Base-by-base conservation (phyloP, 1,139 yeast genomes). In the Pneumocystis canis region DNA sequence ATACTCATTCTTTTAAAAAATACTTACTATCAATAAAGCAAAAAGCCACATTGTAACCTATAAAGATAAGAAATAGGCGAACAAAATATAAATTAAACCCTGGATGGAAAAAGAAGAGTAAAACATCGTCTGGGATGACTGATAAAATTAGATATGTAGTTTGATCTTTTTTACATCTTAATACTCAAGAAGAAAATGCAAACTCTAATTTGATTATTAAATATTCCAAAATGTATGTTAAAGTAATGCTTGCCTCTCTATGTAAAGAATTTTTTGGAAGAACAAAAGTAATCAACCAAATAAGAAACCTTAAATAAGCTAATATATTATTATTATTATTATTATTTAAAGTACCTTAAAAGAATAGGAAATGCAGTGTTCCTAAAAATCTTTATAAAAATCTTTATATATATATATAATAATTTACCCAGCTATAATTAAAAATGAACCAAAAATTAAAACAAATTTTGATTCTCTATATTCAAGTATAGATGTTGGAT, bases 101-200 rank as follows among this genome's bases (percentile, higher is more conserved):
- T 83, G 2, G 90, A 81, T 0, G 98, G 98, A 71, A 92, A 92
- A 63, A 92, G 76, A 65, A 92, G 76, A 1, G 97, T 90, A 72
- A 92, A 92, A 72, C 97, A 92, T 71, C 98, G 86, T 70, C 98
- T 84, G 0, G 98, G 98, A 72, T 92, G 98, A 69, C 90, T 97
- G 11, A 47, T 6, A 47, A 25, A 47, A 47, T 61, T 92, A 78
- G 63, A 92, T 74, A 33, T 39, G 30, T 32, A 33, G 30, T 57
- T 7, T 57, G 37, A 39, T 20, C 25, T 20, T 7, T n/a, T 57
- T 11, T 33, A 18, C 14, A 56, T 18, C 1, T 30, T 57, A 35
- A 57, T 57, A 57, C 59, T 57, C 59, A 59, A 59, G 59, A 59
- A 59, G 61, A 53, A 40, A 59, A 28, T 47, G 20, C 16, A 59